phyloP scores from a whole-genome alignment of 2,329 filamentous ascomycete genomes.

The Paracamarosporium sp. region DNA sequence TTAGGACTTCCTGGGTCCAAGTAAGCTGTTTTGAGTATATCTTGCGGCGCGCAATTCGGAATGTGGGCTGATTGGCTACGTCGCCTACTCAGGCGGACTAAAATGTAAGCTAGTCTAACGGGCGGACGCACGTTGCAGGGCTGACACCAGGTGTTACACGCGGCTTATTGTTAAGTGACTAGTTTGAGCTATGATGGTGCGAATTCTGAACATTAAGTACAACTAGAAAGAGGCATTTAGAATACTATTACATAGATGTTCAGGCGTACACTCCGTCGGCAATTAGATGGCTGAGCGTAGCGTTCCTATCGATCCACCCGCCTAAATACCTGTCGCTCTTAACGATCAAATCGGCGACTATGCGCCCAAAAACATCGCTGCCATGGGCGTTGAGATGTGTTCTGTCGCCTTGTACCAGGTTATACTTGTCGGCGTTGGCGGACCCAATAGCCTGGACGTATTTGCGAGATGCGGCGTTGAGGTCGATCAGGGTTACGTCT shows the following conservation, averaged over 20 bases:
- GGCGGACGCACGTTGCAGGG: background rate
- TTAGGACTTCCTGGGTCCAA: background rate
- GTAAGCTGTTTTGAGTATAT: background rate
- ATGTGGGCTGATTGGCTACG: background rate
- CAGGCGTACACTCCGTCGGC: background rate
- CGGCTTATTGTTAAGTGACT: too few species aligned
- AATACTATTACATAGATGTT: background rate
- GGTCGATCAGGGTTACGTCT: slow-evolving; percentile 53
- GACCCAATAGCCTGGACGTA: slow-evolving; percentile 61
- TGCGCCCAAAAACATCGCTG: slow-evolving; percentile 60
- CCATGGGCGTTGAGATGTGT: slow-evolving; percentile 63
- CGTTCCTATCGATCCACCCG: background rate
- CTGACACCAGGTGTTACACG: background rate
- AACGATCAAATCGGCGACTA: slow-evolving; percentile 58
- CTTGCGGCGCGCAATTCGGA: background rate
- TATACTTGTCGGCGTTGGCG: slow-evolving; percentile 55
- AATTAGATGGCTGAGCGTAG: background rate
- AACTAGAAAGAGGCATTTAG: too few species aligned
- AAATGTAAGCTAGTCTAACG: background rate
- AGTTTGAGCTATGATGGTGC: too few species aligned
- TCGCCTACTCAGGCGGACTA: background rate
- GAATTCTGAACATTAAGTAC: too few species aligned
- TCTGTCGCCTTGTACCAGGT: slow-evolving; percentile 54
- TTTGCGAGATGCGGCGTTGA: slow-evolving; percentile 57
- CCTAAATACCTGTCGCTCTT: slow-evolving; percentile 27